phyloP scores from a whole-genome alignment of 2,329 filamentous ascomycete genomes.

The Diaporthe australafricana region DNA sequence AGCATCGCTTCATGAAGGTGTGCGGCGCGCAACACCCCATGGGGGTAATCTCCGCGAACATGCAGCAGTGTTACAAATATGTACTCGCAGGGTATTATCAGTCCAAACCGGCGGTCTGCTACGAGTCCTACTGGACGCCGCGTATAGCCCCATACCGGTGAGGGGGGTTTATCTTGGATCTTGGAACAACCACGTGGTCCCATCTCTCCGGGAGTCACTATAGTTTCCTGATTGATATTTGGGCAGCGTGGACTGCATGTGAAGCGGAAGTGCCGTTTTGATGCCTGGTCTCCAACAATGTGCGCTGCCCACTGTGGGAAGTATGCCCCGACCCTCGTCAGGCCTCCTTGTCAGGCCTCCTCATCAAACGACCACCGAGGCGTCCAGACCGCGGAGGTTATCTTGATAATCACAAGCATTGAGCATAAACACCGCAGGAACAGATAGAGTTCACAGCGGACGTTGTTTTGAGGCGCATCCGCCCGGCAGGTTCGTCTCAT shows the following conservation, averaged over 20 bases:
- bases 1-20: not conserved
- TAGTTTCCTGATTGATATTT: not conserved
- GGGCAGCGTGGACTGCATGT: no score
- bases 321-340: no score
- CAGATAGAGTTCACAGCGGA: no score
- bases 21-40: not conserved
- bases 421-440: not conserved
- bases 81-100: not conserved
- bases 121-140: not conserved
- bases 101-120: not conserved
- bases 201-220: not conserved
- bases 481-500: slow-evolving; percentile 7
- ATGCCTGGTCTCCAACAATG: no score
- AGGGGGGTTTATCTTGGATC: not conserved
- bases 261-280: no score
- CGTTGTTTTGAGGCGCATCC: not conserved
- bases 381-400: not conserved
- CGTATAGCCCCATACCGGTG: not conserved
- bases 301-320: no score
- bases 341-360: no score
- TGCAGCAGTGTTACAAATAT: not conserved
- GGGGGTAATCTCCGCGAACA: slow-evolving; percentile 4
- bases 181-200: not conserved
- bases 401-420: not conserved
- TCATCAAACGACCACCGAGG: no score